Base-by-base conservation (phyloP, 148 eudicot genomes). In the Dianthus caryophyllus region DNA sequence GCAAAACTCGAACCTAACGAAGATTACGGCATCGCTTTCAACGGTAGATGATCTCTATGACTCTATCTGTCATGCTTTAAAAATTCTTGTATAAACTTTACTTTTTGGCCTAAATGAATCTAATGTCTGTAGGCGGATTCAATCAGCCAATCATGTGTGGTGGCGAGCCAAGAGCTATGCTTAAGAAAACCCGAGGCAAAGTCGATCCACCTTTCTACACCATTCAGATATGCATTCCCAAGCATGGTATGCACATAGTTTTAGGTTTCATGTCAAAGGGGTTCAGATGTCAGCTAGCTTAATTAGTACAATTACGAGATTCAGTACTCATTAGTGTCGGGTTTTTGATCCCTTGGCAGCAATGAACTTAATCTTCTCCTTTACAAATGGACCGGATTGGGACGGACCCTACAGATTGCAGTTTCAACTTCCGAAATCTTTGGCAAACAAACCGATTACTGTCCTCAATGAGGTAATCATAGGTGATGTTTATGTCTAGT, bases 91-190 rank as follows among this genome's bases (percentile, higher is more conserved):
- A 33, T 33, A 8, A 33, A 33, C n/a, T n/a, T n/a, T n/a, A n/a
- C n/a, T 24, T 13, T 20, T 2, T 16, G 55, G 18, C n/a, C 46
- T 67, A 8, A 52, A 21, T 13, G 43, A 31, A 14, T 16, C 17
- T 0, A 21, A 29, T 21, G 29, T 17, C 21, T 67, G 62, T 75
- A 93, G 96, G 98, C 26, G 96, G 98, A 6, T 93, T 93, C 77
- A 93, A 93, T 65, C 98, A 93, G 82, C 98, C 98, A 2, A 93
- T 93, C 48, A 89, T 93, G 98, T 93, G 98, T 75, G 91, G 98
- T 12, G 96, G 91, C 2, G 98, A 89, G 77, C 98, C 98, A 56
- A 81, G 98, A 74, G 88, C 82, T 15, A 92, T 92, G 98, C 88
- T 84, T 9, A 69, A 69, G 70, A 89, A 85, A 80, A 61, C 73